A percentile compares a stretch with the other conserved stretches of the same genome.
These are phyloP conservation scores for Blastobotrys illinoisensis DNA, from an alignment of 1,139 yeast genomes.

Conservation along the genomic window DNA sequence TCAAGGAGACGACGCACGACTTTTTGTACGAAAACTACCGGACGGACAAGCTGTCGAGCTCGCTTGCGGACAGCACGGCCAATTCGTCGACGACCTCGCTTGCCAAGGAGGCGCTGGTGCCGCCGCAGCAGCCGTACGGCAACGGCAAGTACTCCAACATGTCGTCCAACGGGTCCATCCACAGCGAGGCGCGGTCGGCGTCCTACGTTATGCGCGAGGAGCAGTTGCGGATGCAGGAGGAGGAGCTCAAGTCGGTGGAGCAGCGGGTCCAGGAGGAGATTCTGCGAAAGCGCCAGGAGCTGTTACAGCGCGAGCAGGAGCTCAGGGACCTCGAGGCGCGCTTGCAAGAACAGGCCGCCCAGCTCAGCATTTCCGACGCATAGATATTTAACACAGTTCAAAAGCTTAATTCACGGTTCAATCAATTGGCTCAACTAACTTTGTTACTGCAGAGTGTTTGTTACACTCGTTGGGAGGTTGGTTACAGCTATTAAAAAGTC, in stretches of 20 bases:
- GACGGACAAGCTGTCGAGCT: constrained; percentile 74
- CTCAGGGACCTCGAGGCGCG: constrained; percentile 75
- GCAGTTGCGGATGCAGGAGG: constrained; percentile 39
- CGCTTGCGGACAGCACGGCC: neutral
- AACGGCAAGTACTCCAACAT: neutral
- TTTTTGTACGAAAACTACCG: constrained; percentile 89
- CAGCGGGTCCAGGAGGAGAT: constrained; percentile 89
- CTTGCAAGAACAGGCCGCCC: constrained; percentile 31
- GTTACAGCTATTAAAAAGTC: no score
- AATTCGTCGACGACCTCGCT: neutral
- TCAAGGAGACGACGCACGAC: constrained; percentile 92
- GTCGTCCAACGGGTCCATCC: neutral
- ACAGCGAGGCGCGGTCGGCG: constrained; percentile 5
- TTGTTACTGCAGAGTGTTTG: no score
- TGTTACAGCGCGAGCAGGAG: constrained; percentile 83
- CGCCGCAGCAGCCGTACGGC: neutral
- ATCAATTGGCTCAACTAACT: no score
- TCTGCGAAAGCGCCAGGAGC: constrained; percentile 76
- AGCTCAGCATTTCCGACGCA: constrained; percentile 3
- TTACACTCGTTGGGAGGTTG: no score
- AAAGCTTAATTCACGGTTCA: no score
- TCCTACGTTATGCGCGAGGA: constrained; percentile 35
- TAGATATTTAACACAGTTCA: neutral
- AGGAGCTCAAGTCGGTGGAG: constrained; percentile 36
- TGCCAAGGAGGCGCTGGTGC: neutral